Conservation (phyloP, 768 basidiomycete genomes). For the Panaeolus papilionaceus region DNA sequence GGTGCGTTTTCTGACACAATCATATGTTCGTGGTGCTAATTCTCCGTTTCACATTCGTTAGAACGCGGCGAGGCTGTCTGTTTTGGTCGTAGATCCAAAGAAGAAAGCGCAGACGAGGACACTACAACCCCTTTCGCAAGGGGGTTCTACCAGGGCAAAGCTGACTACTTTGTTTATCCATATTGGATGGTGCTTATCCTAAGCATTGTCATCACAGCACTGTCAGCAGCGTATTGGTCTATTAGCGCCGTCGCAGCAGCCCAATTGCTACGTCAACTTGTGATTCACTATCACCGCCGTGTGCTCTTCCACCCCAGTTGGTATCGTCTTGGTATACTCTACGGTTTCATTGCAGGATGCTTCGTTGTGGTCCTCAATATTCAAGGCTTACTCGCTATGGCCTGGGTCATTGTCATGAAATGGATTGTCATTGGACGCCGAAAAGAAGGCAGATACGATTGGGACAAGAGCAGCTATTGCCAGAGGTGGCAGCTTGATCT, state of each 20-base stretch:
- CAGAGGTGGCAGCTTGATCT: constrained; percentile 58
- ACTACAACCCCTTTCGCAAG: constrained; percentile 48
- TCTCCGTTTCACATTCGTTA: constrained; percentile 11
- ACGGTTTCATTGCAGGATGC: constrained; percentile 43
- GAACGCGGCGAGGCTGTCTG: constrained; percentile 49
- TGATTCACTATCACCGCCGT: constrained; percentile 36
- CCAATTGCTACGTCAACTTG: constrained; percentile 41
- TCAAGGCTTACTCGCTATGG: constrained; percentile 43
- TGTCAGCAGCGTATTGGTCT: constrained; percentile 50
- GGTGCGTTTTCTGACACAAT: constrained; percentile 32
- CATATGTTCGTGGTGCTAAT: not conserved
- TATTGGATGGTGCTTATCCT: constrained; percentile 42
- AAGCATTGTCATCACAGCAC: constrained; percentile 42
- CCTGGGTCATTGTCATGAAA: constrained; percentile 50
- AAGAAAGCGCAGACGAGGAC: constrained; percentile 32
- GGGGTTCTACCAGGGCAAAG: constrained; percentile 47
- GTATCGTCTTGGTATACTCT: constrained; percentile 46
- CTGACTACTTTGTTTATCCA: constrained; percentile 47
- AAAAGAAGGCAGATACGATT: constrained; percentile 44
- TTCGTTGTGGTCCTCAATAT: constrained; percentile 45
- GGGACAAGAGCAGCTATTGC: constrained; percentile 55
- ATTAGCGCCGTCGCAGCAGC: constrained; percentile 44
- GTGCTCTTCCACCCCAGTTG: constrained; percentile 42
- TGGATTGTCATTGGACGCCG: constrained; percentile 50
- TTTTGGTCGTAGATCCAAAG: constrained; percentile 34